Conservation (phyloP, 306 rosid genomes). For the Astragalus glycyphyllos region DNA sequence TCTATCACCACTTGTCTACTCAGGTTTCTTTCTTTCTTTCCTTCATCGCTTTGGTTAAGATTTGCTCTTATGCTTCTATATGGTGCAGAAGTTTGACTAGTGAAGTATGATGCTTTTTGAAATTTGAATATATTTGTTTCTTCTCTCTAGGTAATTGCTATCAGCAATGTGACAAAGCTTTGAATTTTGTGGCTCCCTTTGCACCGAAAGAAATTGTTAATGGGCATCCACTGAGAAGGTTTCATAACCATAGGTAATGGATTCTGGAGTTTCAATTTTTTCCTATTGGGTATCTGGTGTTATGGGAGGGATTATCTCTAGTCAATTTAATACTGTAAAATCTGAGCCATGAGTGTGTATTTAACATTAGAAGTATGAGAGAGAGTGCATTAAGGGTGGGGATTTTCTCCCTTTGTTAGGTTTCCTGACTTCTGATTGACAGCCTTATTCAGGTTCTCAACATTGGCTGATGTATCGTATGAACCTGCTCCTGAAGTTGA, state of each 20-base stretch:
- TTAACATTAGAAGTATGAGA: no score
- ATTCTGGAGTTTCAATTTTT: constrained; percentile 28
- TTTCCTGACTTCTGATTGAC: constrained; percentile 61
- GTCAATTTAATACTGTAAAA: no score
- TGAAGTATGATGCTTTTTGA: constrained; percentile 1
- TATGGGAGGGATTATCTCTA: background rate
- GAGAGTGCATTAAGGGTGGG: background rate
- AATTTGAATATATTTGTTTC: background rate
- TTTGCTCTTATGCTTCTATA: background rate
- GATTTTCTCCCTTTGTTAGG: constrained; percentile 45
- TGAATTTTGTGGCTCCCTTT: constrained; percentile 22
- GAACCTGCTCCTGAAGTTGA: constrained; percentile 52
- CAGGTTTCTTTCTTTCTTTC: constrained; percentile 30
- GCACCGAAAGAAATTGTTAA: constrained; percentile 36
- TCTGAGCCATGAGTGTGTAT: no score
- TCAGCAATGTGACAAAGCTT: constrained; percentile 41
- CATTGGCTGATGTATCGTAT: constrained; percentile 51
- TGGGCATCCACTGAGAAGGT: constrained; percentile 41
- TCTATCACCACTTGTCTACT: constrained; percentile 24
- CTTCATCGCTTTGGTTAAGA: background rate
- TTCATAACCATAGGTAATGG: constrained; percentile 50
- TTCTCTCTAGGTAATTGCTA: constrained; percentile 45
- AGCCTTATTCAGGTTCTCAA: constrained; percentile 68
- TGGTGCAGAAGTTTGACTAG: background rate
- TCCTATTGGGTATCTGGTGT: background rate